Evolutionary conservation across 2,329 filamentous ascomycete species (phyloP).

Genomic region (Penicillium fuscoglaucum): DNA sequence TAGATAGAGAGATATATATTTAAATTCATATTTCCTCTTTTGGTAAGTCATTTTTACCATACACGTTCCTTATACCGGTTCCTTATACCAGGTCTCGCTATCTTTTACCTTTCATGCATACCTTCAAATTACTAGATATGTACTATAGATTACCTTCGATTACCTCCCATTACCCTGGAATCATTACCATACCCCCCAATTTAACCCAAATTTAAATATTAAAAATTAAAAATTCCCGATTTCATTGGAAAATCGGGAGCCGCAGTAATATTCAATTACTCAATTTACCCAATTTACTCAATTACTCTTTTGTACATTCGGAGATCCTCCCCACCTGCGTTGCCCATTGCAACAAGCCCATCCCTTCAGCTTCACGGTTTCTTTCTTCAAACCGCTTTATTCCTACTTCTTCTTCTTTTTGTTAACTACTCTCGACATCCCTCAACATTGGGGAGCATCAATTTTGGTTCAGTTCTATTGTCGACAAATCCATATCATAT

Average conservation of each 20-base stretch:
- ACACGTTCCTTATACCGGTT: not conserved
- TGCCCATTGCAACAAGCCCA: conserved; percentile 45
- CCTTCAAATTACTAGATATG: no score
- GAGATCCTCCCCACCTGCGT: conserved; percentile 44
- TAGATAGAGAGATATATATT: not conserved
- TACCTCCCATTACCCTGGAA: not conserved
- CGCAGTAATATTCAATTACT: conserved; percentile 13
- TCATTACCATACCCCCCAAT: no score
- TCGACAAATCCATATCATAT: not conserved
- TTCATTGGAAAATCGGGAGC: conserved; percentile 2
- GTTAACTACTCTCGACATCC: conserved; percentile 25
- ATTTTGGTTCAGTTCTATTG: conserved; percentile 9
- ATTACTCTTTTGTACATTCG: conserved; percentile 12
- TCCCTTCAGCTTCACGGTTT: conserved; percentile 42
- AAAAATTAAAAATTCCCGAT: conserved; percentile 3
- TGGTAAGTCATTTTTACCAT: no score
- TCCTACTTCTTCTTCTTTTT: conserved; percentile 24
- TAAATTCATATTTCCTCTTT: not conserved
- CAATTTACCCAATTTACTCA: no score
- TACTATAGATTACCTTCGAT: not conserved
- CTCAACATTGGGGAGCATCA: conserved; percentile 10
- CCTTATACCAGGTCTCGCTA: not conserved
- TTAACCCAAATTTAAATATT: not conserved
- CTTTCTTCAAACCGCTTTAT: conserved; percentile 34
- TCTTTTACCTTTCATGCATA: not conserved